Conservation (phyloP, 2,329 filamentous ascomycete genomes). For the Penicillium sp. region DNA sequence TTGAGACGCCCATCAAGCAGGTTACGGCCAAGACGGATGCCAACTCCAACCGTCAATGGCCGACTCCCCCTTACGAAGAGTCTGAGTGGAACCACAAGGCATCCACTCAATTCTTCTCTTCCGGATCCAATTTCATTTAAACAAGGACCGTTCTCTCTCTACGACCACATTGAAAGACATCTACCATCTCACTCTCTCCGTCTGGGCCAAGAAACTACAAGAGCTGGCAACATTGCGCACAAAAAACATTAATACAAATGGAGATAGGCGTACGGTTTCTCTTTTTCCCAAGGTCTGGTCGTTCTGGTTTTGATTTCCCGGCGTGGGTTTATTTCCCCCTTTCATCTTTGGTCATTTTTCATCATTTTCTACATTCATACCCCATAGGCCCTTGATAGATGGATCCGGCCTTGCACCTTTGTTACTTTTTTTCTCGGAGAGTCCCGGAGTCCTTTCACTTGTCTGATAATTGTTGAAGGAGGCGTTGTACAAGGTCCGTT, state of each 20-base stretch:
- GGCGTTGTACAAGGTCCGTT: slow-evolving; percentile 21
- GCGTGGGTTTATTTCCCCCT: slow-evolving; percentile 10
- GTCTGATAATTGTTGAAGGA: slow-evolving; percentile 10
- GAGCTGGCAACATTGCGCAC: slow-evolving; percentile 22
- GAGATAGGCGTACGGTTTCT: slow-evolving; percentile 30
- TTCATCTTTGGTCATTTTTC: slow-evolving; percentile 15
- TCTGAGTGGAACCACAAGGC: slow-evolving; percentile 84
- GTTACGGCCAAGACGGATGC: slow-evolving; percentile 56
- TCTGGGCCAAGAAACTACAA: slow-evolving; percentile 14
- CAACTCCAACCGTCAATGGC: slow-evolving; percentile 67
- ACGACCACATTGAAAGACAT: slow-evolving; percentile 10
- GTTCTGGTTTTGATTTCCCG: slow-evolving; percentile 15
- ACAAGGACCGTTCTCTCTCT: slow-evolving; percentile 2
- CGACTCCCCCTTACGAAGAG: slow-evolving; percentile 91
- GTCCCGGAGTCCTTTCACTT: slow-evolving; percentile 25
- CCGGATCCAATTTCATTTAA: slow-evolving; percentile 44
- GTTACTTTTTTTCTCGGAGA: slow-evolving; percentile 24
- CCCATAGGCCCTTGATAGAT: slow-evolving; percentile 38
- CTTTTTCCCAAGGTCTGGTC: slow-evolving; percentile 21
- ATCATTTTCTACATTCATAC: slow-evolving; percentile 35
- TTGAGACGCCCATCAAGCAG: slow-evolving; percentile 58
- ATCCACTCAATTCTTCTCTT: slow-evolving; percentile 70
- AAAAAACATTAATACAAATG: slow-evolving; percentile 23
- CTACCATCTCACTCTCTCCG: slow-evolving; percentile 7
- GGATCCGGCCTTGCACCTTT: slow-evolving; percentile 32